Evolutionary conservation across 2,329 filamentous ascomycete species (phyloP).

Genomic region (Tolypocladium amazonense): DNA sequence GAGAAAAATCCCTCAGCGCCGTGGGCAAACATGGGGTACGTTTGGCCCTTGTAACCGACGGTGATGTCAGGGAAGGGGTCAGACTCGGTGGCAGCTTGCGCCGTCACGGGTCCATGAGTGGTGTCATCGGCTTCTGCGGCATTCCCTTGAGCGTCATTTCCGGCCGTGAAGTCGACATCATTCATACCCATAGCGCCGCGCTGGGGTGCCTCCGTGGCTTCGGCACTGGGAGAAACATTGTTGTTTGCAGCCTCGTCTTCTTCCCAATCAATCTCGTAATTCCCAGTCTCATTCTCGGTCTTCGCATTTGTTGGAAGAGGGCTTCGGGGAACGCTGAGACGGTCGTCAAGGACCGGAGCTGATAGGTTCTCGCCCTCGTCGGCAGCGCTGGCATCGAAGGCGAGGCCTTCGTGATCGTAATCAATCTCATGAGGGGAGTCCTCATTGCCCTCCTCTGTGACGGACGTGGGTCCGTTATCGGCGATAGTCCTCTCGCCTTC

Average conservation of each 20-base stretch:
- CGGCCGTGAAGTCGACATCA: neutral
- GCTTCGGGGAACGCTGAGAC: neutral
- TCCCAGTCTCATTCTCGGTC: conserved; percentile 1
- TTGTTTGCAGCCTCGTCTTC: conserved; percentile 4
- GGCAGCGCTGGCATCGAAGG: neutral
- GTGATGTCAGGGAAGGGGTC: conserved; percentile 24
- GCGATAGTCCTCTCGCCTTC: neutral
- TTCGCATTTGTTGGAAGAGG: neutral
- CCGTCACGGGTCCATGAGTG: neutral
- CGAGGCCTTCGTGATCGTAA: conserved; percentile 19
- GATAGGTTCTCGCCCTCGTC: neutral
- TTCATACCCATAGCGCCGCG: neutral
- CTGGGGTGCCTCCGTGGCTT: neutral
- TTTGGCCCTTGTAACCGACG: conserved; percentile 31
- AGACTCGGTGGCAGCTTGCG: conserved; percentile 2
- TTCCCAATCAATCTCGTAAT: conserved; percentile 14
- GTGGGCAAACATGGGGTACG: conserved; percentile 29
- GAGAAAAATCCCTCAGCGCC: conserved; percentile 33
- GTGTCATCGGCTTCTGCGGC: neutral
- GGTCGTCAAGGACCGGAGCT: neutral
- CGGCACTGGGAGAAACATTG: neutral
- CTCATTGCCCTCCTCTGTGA: neutral
- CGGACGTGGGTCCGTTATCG: neutral
- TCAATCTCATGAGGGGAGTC: conserved; percentile 22
- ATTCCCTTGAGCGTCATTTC: neutral